Evolutionary conservation across 2,329 filamentous ascomycete species (phyloP), one percentile per base, ranked within the genome.

Genomic region (Paradendryphiella salina): DNA sequence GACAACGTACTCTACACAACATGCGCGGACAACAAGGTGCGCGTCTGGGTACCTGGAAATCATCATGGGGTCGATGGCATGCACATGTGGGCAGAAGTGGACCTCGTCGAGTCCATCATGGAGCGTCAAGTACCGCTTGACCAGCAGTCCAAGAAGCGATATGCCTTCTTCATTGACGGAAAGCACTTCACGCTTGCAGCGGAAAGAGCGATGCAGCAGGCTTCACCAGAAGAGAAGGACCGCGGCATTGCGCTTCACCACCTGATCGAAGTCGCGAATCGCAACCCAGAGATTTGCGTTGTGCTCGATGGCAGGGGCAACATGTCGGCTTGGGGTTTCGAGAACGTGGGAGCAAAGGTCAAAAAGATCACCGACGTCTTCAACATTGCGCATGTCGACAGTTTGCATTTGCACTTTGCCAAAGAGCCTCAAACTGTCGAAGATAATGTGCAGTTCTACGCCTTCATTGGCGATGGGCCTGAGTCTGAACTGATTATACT

Each of bases 1-100:
- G 88, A 94, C 32, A 94, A 96, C 72, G 87, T 96, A 0, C 80
- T 99, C 1, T 97, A 96, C 68, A 96, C 94, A 0, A 84, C 92
- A 57, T 95, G 90, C 62, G 81, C 85, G 11, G 94, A 99, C 69
- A 85, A 87, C 50, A 79, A 86, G 41, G 77, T 97, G 56, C 84
- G 92, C 37, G 82, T 96, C 33, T 99, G 93, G 93, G 86, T 87
- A 0, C 82, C 87, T 7, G 85, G 85, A 4, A 89, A 96, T 54
- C 81, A 84, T 31, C 83, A 88, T 61, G 83, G 85, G 15, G 78
- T 86, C 10, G 85, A 90, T 44, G 83, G 88, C 4, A 78, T 96
- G 68, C 84, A 88, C 47, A 80, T 95, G 31, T 96, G 92, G 85
- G 87, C 86, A 1, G 82, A 86, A 45, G 83, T 99, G 35, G 87